Evolutionary conservation across 257 asterid genomes (phyloP), one percentile per base, ranked within the genome.

Genomic region (Fraxinus americana): DNA sequence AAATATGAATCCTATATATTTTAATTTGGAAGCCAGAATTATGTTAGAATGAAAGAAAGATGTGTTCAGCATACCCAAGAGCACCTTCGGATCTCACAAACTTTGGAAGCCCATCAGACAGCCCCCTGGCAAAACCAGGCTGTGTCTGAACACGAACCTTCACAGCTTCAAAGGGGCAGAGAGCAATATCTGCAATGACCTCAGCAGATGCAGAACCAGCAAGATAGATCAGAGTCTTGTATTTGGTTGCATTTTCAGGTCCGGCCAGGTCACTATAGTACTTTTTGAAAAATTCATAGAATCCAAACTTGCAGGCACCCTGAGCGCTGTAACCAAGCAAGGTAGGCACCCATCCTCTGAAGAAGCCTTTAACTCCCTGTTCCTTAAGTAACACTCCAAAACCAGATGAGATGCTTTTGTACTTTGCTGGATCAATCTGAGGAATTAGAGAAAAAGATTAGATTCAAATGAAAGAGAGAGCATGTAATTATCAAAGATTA

Each of bases 131-230:
- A 70, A 89, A 89, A 61, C 91, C 91, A 57, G 93, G 91, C 66
- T 87, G 91, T 7, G 91, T 87, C 88, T 89, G 93, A 35, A 87
- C 93, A 68, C 93, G 91, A 82, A 89, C 93, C 77, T 89, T 89
- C 7, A 89, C 93, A 71, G 93, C 93, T 77, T 89, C 93, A 21
- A 89, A 79, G 66, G 91, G 93, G 80, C 91, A 89, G 39, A 89
- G 90, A 52, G 90, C 90, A 82, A 89, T 12, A 72, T 89, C 93
- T 0, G 91, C 93, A 77, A 89, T 89, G 39, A 89, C 85, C 82
- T 89, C 93, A 0, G 91, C 93, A 76, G 93, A 89, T 32, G 93
- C 93, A 77, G 91, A 85, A 45, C 91, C 93, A 72, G 91, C 93
- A 78, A 89, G 89, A 77, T 83, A 89, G 79, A 89, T 89, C 59